phyloP scores from a whole-genome alignment of 1,284 basidiomycete species.

The Athelia sp. region DNA sequence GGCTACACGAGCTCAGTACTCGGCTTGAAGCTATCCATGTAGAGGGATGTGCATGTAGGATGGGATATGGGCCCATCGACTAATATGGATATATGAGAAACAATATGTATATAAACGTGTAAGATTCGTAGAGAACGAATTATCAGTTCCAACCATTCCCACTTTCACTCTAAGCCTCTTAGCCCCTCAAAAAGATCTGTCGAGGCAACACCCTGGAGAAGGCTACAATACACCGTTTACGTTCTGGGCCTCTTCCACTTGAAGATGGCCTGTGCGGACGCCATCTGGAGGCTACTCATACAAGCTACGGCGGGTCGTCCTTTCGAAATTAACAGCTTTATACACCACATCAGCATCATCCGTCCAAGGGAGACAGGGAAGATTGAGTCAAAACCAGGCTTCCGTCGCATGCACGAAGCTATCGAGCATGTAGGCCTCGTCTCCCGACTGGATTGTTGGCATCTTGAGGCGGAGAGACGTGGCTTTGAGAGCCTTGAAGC shows the following conservation, averaged over 20 bases:
- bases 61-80: too few species aligned
- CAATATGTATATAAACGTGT: too few species aligned
- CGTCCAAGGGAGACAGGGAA: constrained; percentile 3
- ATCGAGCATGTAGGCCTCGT: neutral
- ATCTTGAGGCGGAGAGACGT: constrained; percentile 6
- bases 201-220: constrained; percentile 18
- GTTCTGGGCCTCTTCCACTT: constrained; percentile 32
- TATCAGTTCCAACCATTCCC: too few species aligned
- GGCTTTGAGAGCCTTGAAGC: constrained; percentile 10
- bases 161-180: too few species aligned
- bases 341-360: constrained; percentile 1
- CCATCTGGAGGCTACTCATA: constrained; percentile 27
- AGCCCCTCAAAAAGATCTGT: too few species aligned
- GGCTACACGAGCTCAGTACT: too few species aligned
- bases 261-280: constrained; percentile 33
- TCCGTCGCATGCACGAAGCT: constrained; percentile 1
- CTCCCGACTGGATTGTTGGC: constrained; percentile 19
- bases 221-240: constrained; percentile 24
- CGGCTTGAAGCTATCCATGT: too few species aligned
- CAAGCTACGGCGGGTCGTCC: too few species aligned
- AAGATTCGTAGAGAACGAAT: too few species aligned
- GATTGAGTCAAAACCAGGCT: constrained; percentile 6
- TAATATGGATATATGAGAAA: too few species aligned
- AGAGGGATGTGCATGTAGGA: too few species aligned
- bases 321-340: constrained; percentile 2